Evolutionary conservation across 2,329 filamentous ascomycete species (phyloP), one percentile per base, ranked within the genome.

Genomic region (Hypoxylon sp.): DNA sequence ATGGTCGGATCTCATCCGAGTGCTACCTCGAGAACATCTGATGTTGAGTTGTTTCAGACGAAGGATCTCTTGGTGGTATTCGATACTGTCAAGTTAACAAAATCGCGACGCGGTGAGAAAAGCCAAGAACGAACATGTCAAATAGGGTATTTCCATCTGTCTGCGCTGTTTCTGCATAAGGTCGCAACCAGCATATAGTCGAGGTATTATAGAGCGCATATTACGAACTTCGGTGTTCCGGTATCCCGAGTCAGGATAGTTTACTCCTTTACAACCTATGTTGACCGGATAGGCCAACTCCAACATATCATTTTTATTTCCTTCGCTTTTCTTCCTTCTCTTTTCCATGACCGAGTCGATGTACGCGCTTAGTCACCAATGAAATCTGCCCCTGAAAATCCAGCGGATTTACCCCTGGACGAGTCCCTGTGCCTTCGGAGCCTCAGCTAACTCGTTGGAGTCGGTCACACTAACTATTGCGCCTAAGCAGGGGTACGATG

Each of bases 1-100:
- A 57, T 67, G 64, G 60, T 58, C 49, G 64, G 64, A 40, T 67
- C 33, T 45, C 42, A 46, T 51, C 64, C 55, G 53, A 59, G 33
- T 67, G 56, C 33, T 16, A 64, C 55, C 24, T 40, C 26, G 22
- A 54, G 42, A n/a, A 46, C 24, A 40, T 59, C 53, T 65, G 58
- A 58, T 50, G 20, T 20, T 56, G 30, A 46, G 9, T 50, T 4
- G 8, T 49, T 62, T 54, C 30, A n/a, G 26, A 20, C 28, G 59
- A 56, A 63, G 51, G 59, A 60, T 57, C 45, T 24, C 28, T 12
- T 18, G 38, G 32, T 52, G 32, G 28, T 14, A 52, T 46, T 51
- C 38, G 18, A 12, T 52, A 36, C 48, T 45, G 52, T n/a, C 38
- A 54, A 58, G 36, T 61, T 50, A 58, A 58, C 53, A 24, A 42